phyloP scores from a whole-genome alignment of 1,139 yeast species.

The Geotrichum restrictum region DNA sequence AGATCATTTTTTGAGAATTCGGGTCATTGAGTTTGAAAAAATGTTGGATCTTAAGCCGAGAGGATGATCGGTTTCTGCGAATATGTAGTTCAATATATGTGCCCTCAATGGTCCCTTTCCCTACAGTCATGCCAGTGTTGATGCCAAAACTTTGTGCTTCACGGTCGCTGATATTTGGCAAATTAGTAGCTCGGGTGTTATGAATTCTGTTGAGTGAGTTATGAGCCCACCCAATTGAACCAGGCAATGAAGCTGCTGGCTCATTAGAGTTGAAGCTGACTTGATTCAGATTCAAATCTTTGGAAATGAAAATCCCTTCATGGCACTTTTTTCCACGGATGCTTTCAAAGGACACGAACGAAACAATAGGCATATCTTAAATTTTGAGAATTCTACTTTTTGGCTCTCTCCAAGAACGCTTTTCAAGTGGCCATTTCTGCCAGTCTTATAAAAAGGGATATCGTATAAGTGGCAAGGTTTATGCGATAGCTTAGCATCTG shows the following conservation, averaged over 20 bases:
- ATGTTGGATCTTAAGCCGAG: constrained; percentile 5
- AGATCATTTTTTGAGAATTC: constrained; percentile 3
- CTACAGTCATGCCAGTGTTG: neutral
- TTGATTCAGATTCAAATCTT: constrained; percentile 1
- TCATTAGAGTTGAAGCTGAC: neutral
- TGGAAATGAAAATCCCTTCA: constrained; percentile 13
- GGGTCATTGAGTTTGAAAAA: constrained; percentile 11
- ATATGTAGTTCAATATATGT: constrained; percentile 2
- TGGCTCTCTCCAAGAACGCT: too few species aligned
- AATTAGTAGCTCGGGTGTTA: neutral
- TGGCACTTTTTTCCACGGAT: neutral
- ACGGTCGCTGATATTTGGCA: neutral
- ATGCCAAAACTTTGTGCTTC: neutral
- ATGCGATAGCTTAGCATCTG: too few species aligned
- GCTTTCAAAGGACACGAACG: constrained; percentile 8
- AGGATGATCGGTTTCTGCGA: neutral
- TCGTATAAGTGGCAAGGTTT: too few species aligned
- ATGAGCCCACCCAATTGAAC: neutral
- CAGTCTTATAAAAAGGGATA: too few species aligned
- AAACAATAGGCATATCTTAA: constrained; percentile 6
- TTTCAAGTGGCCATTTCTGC: too few species aligned
- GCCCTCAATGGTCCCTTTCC: neutral
- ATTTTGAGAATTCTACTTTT: too few species aligned
- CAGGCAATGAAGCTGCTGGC: neutral
- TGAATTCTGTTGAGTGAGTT: neutral